A percentile compares a stretch with the other conserved stretches of the same genome.
These are phyloP conservation scores for Pyricularia grisea DNA, from an alignment of 2,329 filamentous ascomycete genomes.

Conservation along the genomic window DNA sequence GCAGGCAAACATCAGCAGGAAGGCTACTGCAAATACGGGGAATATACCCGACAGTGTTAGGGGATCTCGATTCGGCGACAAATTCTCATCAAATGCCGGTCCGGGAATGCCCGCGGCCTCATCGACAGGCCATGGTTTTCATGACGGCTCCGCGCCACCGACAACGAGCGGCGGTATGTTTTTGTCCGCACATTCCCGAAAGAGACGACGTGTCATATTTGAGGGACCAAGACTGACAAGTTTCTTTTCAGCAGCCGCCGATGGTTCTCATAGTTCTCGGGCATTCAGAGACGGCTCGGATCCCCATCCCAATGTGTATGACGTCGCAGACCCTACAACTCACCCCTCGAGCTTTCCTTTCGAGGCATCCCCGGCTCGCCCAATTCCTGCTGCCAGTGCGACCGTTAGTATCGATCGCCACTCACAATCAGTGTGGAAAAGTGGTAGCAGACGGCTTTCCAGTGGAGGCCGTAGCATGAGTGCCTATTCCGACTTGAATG, in stretches of 20 bases:
- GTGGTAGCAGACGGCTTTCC: slow-evolving; percentile 8
- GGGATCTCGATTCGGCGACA: not conserved
- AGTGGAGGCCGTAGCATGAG: slow-evolving; percentile 14
- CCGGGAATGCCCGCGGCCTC: not conserved
- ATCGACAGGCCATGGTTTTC: not conserved
- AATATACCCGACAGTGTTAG: not conserved
- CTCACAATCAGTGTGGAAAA: not conserved
- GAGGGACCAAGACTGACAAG: not conserved
- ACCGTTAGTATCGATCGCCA: slow-evolving; percentile 3
- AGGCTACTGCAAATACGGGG: not conserved
- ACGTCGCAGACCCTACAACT: slow-evolving; percentile 1
- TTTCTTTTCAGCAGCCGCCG: not conserved
- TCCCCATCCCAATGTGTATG: slow-evolving; percentile 1
- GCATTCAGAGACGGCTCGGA: not conserved
- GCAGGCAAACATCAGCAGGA: not conserved
- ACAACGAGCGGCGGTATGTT: not conserved
- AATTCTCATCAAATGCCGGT: not conserved
- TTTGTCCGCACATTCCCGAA: not conserved
- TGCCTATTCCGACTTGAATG: slow-evolving; percentile 8
- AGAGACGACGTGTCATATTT: not conserved
- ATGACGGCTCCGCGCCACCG: not conserved
- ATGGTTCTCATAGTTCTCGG: not conserved
- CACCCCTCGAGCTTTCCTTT: not conserved
- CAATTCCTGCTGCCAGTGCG: not conserved
- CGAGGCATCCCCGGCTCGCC: not conserved